Conservation (phyloP, 257 asterid genomes). For the Marsdenia floribunda region DNA sequence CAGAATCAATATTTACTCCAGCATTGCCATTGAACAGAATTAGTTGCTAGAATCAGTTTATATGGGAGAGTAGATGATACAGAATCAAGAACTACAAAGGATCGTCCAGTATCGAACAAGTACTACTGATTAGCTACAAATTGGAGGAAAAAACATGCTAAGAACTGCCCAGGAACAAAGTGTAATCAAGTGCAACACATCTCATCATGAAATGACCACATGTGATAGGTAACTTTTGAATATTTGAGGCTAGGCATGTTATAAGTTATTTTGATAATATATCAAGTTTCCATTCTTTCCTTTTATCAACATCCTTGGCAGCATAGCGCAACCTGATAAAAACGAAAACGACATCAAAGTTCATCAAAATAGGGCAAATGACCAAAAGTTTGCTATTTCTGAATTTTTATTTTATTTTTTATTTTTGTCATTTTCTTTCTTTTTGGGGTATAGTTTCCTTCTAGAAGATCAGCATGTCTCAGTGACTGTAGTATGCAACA, state of each 20-base stretch:
- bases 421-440: no score
- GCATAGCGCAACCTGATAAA: slow-evolving; percentile 1
- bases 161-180: background rate
- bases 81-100: background rate
- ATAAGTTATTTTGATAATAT: background rate
- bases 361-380: background rate
- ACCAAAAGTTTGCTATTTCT: no score
- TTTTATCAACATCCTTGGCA: background rate
- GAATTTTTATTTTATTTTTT: no score
- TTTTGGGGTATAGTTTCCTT: background rate
- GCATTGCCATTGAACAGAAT: background rate
- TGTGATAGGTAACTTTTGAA: background rate
- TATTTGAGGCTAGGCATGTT: background rate
- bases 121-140: background rate
- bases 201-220: background rate
- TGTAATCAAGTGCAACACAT: background rate
- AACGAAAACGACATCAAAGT: background rate
- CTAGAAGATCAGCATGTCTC: background rate
- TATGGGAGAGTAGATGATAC: background rate
- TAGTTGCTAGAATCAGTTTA: background rate
- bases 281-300: slow-evolving; percentile 2
- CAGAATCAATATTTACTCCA: background rate
- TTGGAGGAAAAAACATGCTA: background rate
- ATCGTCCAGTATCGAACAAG: background rate
- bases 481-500: background rate